Evolutionary conservation across 2,329 filamentous ascomycete genomes (phyloP).

Genomic region (Aulographum hederae): DNA sequence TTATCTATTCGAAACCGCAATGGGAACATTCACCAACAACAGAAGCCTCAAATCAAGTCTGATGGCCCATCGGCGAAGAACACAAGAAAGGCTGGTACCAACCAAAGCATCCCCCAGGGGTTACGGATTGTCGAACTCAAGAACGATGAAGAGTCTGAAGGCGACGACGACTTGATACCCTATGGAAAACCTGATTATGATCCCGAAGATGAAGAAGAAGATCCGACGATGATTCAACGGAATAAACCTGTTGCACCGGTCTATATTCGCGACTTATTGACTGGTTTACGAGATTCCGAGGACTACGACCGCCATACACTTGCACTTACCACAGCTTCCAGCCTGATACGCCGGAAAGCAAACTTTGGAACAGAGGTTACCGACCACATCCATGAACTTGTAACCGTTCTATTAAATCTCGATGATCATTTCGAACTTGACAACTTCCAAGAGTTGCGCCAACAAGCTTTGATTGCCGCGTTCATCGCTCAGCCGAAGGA

Average conservation of each 20-base stretch:
- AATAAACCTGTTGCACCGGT: slow-evolving; percentile 74
- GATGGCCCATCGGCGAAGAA: not conserved
- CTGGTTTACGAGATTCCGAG: slow-evolving; percentile 62
- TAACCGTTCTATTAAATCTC: slow-evolving; percentile 56
- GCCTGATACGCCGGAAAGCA: slow-evolving; percentile 72
- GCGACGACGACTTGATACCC: slow-evolving; percentile 49
- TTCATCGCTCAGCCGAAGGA: slow-evolving; percentile 55
- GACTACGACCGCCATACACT: slow-evolving; percentile 72
- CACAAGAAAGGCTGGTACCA: not conserved
- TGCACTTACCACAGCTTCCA: slow-evolving; percentile 56
- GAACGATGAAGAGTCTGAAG: slow-evolving; percentile 38
- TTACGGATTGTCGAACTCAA: slow-evolving; percentile 25
- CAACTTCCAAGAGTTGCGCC: slow-evolving; percentile 51
- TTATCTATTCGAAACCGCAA: not conserved
- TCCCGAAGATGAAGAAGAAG: slow-evolving; percentile 79
- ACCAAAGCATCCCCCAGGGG: not conserved
- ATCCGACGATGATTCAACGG: slow-evolving; percentile 68
- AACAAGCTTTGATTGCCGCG: slow-evolving; percentile 69
- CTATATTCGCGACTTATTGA: slow-evolving; percentile 61
- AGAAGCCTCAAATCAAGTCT: not conserved
- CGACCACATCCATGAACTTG: slow-evolving; percentile 69
- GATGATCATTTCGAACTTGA: slow-evolving; percentile 75
- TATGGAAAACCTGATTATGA: slow-evolving; percentile 83
- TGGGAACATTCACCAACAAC: not conserved
- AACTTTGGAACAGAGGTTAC: slow-evolving; percentile 75